Conservation (phyloP, 2,329 filamentous ascomycete species). For the Pestalotiopsis sp. region DNA sequence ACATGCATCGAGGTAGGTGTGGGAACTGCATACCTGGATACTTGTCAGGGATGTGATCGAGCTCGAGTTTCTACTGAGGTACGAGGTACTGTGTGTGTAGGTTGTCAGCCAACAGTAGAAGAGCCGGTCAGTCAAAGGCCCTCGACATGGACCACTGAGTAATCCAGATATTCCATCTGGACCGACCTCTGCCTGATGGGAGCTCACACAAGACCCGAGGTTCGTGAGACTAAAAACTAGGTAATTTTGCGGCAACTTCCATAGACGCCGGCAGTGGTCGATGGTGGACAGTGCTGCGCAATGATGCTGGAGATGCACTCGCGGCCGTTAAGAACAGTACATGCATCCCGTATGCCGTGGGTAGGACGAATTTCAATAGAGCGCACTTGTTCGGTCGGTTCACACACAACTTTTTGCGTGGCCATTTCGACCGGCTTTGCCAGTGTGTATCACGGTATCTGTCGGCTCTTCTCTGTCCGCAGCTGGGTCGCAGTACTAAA, state of each 20-base stretch:
- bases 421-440: background rate
- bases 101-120: background rate
- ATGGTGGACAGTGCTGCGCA: background rate
- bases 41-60: background rate
- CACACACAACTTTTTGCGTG: too few relatives aligned
- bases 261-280: background rate
- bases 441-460: background rate
- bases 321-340: background rate
- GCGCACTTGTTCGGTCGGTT: background rate
- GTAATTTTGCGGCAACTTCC: background rate
- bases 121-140: too few relatives aligned
- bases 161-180: background rate
- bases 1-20: background rate
- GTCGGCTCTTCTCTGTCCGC: background rate
- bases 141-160: background rate
- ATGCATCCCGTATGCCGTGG: background rate
- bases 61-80: background rate
- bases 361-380: background rate
- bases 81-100: background rate
- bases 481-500: constrained; percentile 12
- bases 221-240: background rate
- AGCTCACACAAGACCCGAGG: background rate
- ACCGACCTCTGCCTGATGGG: background rate
- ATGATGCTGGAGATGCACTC: background rate
- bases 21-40: background rate